A percentile compares a stretch with the other conserved stretches of the same genome.
Conservation (phyloP, 1,139 yeast genomes). For the Yamadazyma aaseri region DNA sequence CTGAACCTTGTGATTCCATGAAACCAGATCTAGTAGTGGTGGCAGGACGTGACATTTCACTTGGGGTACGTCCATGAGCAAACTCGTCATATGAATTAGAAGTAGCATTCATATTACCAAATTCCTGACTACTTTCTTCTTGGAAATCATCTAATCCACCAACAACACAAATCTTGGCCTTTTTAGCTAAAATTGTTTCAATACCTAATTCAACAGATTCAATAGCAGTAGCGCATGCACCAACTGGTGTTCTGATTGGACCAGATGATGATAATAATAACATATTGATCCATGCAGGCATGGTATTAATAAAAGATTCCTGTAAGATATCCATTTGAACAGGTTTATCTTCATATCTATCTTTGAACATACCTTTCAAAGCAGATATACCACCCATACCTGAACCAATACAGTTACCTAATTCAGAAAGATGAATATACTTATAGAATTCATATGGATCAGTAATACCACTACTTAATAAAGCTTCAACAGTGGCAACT, state of each 20-base stretch:
- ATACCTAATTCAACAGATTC: slow-evolving; percentile 96
- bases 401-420: slow-evolving; percentile 98
- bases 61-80: slow-evolving; percentile 95
- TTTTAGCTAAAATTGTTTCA: slow-evolving; percentile 87
- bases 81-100: slow-evolving; percentile 84
- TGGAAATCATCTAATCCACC: slow-evolving; percentile 99
- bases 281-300: slow-evolving; percentile 99
- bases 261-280: slow-evolving; percentile 95
- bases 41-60: slow-evolving; percentile 98
- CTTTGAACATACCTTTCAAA: slow-evolving; percentile 95
- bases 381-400: slow-evolving; percentile 99
- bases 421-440: slow-evolving; percentile 96
- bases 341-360: slow-evolving; percentile 86
- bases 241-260: slow-evolving; percentile 98
- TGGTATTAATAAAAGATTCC: slow-evolving; percentile 97
- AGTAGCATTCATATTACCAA: slow-evolving; percentile 98
- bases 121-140: slow-evolving; percentile 97
- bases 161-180: slow-evolving; percentile 93
- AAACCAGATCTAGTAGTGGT: slow-evolving; percentile 95
- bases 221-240: slow-evolving; percentile 98
- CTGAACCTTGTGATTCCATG: slow-evolving; percentile 99
- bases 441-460: slow-evolving; percentile 98
- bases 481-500: slow-evolving; percentile 94
- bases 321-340: slow-evolving; percentile 96
- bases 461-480: slow-evolving; percentile 89